Base-by-base conservation (phyloP, 1,284 basidiomycete species). In the Fomitopsis schrenkii region DNA sequence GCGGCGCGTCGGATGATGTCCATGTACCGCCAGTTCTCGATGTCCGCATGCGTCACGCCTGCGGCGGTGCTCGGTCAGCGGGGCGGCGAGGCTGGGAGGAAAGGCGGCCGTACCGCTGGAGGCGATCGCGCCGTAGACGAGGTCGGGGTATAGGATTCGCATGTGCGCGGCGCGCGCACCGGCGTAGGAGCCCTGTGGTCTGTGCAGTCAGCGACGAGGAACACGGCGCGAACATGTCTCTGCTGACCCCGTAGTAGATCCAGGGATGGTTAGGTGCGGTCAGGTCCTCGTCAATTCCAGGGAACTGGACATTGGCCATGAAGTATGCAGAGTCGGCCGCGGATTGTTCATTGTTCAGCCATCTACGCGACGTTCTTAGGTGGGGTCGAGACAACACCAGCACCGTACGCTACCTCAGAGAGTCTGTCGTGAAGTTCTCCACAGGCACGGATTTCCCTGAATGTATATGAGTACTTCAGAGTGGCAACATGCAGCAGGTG, bases 161-260 rank as follows among this genome's bases (percentile, higher is more conserved):
- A 98, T 95, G 70, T 98, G 94, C 0, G 97, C 97, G 0, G 95
- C 90, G 17, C 96, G 87, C 5, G 94, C 96, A 56, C 97, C 97
- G 6, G 96, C 95, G 70, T 98, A 96, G 0, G 90, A 93, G 12
- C 91, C 91, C 89, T 90, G 59, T 35, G 50, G 56, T 52, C 26
- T 17, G 9, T 30, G 35, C 28, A 26, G 57, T 48, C 14, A 38
- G 7, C n/a, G 22, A 7, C 30, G 14, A 30, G 22, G 9, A 40
- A 15, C 46, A 44, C 5, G 45, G 12, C 4, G 15, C 8, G 38
- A 33, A 28, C 22, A 14, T n/a, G 33, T 17, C 30, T 7, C 41
- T 38, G 70, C 79, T n/a, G 74, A 89, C 94, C 33, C 97, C 96
- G 69, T 97, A 97, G 75, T 97, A 97, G 65, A 98, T 94, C 91